Conservation (phyloP, 2,329 filamentous ascomycete genomes). For the Grosmannia clavigera region DNA sequence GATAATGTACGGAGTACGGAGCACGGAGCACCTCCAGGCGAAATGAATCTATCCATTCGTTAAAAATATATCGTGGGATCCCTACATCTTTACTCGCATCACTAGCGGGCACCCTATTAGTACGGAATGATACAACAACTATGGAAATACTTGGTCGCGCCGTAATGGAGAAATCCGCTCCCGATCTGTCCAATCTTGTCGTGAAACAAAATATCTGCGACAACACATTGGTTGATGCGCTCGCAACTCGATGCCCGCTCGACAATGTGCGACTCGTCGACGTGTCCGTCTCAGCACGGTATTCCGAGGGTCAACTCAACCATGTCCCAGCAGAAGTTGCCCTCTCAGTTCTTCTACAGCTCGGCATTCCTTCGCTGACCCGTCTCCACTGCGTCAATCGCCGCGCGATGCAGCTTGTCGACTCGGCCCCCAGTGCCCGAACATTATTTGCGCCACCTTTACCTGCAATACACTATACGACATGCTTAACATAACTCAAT, state of each 20-base stretch:
- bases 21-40: too few relatives aligned
- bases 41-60: too few relatives aligned
- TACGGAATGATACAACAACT: too few relatives aligned
- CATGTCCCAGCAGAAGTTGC: constrained; percentile 19
- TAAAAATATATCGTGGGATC: too few relatives aligned
- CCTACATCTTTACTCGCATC: too few relatives aligned
- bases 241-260: background rate
- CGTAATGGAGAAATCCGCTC: too few relatives aligned
- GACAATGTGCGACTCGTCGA: background rate
- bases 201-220: background rate
- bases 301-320: constrained; percentile 16
- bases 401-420: constrained; percentile 3
- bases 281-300: background rate
- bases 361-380: constrained; percentile 22
- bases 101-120: too few relatives aligned
- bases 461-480: background rate
- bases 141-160: too few relatives aligned
- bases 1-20: too few relatives aligned
- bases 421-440: constrained; percentile 1
- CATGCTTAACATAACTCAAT: background rate
- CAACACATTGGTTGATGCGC: background rate
- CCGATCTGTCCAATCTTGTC: too few relatives aligned
- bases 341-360: constrained; percentile 14
- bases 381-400: constrained; percentile 20
- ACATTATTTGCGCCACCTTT: constrained; percentile 1